Base-by-base conservation (phyloP, 129 eudicot genomes). In the Erigeron canadensis region DNA sequence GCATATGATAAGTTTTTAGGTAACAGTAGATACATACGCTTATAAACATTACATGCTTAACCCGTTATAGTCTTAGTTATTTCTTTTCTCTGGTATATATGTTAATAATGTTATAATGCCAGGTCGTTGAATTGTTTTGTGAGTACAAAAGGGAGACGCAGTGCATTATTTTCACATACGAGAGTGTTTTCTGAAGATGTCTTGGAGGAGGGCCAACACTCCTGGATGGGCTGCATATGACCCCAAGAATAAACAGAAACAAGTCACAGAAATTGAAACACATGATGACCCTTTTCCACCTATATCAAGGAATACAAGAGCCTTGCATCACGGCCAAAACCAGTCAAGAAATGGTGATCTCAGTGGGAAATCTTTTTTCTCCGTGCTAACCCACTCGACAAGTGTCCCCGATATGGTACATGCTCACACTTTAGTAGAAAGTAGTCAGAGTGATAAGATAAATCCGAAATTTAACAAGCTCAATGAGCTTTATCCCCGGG, bases 211-310 rank as follows among this genome's bases (percentile, higher is more conserved):
- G 72, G 71, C 62, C 23, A 81, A 84, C 71, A 69, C 89, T 7
- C 63, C 86, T 41, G 99, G 99, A 39, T 95, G 99, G 99, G 88
- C 96, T 64, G 97, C 96, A 65, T 90, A 85, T 84, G 86, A 86
- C 77, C 89, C 76, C 53, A 79, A 90, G 50, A 93, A 82, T 53
- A 76, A 71, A 76, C 83, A 72, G 46, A 81, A 78, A 47, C 60
- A 72, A 61, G 80, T 79, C 48, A 48, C 47, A 10, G 58, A 65
- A 42, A 42, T 48, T 6, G 84, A 70, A 72, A 55, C 70, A 50
- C 69, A 66, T 21, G 48, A 57, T 42, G 94, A 90, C 66, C 81
- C 85, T 53, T 95, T 72, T 75, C 99, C 97, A 23, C 75, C 86
- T 37, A 74, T 95, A 16, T 70, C 88, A 7, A 82, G 56, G 84